Percentiles rank a stretch among this genome's conserved stretches.
Conservation (phyloP, 2,329 filamentous ascomycete genomes). For the Penicillium sp. region DNA sequence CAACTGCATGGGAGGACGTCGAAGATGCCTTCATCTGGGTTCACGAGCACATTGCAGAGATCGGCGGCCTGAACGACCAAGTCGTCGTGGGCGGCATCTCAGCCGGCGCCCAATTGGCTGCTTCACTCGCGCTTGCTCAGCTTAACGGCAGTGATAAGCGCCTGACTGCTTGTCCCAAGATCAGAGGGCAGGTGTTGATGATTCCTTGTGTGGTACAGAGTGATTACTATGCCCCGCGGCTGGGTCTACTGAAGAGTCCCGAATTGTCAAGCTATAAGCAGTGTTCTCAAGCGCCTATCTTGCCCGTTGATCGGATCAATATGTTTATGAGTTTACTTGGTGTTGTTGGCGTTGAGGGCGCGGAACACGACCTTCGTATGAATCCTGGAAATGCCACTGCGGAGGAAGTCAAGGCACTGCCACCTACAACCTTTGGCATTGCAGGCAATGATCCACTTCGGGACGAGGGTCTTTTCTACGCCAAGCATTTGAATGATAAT, state of each 20-base stretch:
- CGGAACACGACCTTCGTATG: conserved; percentile 34
- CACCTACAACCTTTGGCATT: conserved; percentile 47
- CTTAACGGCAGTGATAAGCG: conserved; percentile 26
- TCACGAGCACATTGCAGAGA: conserved; percentile 41
- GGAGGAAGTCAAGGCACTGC: conserved; percentile 40
- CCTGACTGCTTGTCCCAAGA: conserved; percentile 22
- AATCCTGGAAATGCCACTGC: conserved; percentile 40
- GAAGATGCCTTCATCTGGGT: conserved; percentile 58
- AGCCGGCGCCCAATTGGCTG: conserved; percentile 47
- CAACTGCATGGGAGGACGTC: conserved; percentile 52
- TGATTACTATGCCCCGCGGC: conserved; percentile 35
- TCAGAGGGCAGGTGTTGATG: conserved; percentile 54
- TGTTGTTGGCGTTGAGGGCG: conserved; percentile 19
- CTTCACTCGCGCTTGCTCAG: conserved; percentile 43
- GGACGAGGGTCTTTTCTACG: conserved; percentile 52
- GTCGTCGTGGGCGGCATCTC: conserved; percentile 52
- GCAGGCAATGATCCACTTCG: conserved; percentile 50
- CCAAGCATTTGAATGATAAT: conserved; percentile 43
- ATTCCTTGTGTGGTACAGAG: conserved; percentile 48
- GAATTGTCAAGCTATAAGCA: conserved; percentile 47
- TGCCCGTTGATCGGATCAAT: conserved; percentile 42
- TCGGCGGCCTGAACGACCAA: conserved; percentile 41
- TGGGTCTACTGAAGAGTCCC: conserved; percentile 38
- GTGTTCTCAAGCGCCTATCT: conserved; percentile 51
- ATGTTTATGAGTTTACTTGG: conserved; percentile 32